Conservation (phyloP, 768 basidiomycete species). For the Sistotremastrum niveocremeum region DNA sequence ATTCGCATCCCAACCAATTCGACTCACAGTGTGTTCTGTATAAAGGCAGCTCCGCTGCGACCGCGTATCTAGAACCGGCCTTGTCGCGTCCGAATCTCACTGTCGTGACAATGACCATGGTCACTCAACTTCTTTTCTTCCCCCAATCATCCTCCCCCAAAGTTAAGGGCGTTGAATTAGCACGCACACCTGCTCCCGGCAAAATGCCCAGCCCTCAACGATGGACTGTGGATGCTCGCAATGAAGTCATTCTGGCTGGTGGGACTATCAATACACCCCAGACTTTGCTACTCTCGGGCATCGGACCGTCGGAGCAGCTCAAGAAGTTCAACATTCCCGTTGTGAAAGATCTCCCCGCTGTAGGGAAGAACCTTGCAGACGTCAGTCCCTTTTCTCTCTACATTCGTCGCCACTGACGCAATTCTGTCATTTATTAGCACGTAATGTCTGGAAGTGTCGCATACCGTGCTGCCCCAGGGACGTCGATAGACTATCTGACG, state of each 20-base stretch:
- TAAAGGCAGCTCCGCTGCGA: too few species aligned
- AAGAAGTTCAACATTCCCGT: conserved; percentile 15
- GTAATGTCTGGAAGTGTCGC: neutral
- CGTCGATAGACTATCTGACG: neutral
- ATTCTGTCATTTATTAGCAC: neutral
- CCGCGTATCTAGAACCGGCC: too few species aligned
- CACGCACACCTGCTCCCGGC: too few species aligned
- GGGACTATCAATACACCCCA: conserved; percentile 12
- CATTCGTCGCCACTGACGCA: conserved; percentile 14
- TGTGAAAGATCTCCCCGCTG: conserved; percentile 20
- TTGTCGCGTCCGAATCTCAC: too few species aligned
- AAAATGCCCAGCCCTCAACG: neutral
- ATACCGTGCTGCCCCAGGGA: conserved; percentile 1
- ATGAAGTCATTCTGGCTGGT: conserved; percentile 10
- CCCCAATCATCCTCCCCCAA: too few species aligned
- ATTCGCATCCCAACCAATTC: too few species aligned
- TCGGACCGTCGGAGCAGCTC: conserved; percentile 29
- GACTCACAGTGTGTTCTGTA: too few species aligned
- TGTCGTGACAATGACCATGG: too few species aligned
- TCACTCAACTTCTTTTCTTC: too few species aligned
- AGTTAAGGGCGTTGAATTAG: neutral
- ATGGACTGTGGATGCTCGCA: neutral
- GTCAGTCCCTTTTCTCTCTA: conserved; percentile 35
- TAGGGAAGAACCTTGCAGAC: conserved; percentile 17
- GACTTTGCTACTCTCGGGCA: conserved; percentile 22